Percentiles rank a stretch among this genome's conserved stretches.
phyloP scores from a whole-genome alignment of 202 grass and related monocot genomes.

The Elaeis oleifera region DNA sequence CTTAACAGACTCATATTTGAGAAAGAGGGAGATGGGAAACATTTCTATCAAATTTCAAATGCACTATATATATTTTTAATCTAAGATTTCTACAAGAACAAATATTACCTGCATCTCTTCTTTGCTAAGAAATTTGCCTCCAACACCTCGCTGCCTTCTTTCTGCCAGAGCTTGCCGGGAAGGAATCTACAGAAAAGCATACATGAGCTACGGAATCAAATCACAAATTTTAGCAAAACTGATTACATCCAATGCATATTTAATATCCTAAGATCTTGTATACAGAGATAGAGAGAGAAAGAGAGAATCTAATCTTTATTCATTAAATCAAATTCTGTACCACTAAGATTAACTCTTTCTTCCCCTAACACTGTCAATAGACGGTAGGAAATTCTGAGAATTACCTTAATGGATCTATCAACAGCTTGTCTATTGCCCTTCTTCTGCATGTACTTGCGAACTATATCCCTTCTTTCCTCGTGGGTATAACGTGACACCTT shows the following conservation, averaged over 20 bases:
- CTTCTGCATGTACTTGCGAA: slow-evolving; percentile 94
- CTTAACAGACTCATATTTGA: too few species aligned
- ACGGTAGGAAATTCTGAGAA: slow-evolving; percentile 2
- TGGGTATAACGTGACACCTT: slow-evolving; percentile 73
- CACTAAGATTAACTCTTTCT: slow-evolving; percentile 1
- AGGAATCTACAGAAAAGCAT: slow-evolving; percentile 39
- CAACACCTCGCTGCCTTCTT: slow-evolving; percentile 60
- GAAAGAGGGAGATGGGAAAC: not conserved
- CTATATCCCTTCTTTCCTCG: slow-evolving; percentile 91
- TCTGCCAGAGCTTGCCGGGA: slow-evolving; percentile 76
- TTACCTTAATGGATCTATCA: slow-evolving; percentile 61
- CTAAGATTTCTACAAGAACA: not conserved
- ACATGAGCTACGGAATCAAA: slow-evolving; percentile 1
- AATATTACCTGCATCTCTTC: slow-evolving; percentile 58
- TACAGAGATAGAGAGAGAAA: too few species aligned
- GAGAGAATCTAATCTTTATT: too few species aligned
- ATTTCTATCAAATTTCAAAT: slow-evolving; percentile 1
- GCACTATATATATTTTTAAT: not conserved
- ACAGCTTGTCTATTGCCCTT: slow-evolving; percentile 60
- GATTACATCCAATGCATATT: too few species aligned
- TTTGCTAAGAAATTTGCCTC: slow-evolving; percentile 83
- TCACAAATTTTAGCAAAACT: not conserved
- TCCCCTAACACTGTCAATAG: not conserved
- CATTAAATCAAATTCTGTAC: not conserved
- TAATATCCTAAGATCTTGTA: too few species aligned